Conservation (phyloP, 768 basidiomycete species). For the Kwoniella shandongensis region DNA sequence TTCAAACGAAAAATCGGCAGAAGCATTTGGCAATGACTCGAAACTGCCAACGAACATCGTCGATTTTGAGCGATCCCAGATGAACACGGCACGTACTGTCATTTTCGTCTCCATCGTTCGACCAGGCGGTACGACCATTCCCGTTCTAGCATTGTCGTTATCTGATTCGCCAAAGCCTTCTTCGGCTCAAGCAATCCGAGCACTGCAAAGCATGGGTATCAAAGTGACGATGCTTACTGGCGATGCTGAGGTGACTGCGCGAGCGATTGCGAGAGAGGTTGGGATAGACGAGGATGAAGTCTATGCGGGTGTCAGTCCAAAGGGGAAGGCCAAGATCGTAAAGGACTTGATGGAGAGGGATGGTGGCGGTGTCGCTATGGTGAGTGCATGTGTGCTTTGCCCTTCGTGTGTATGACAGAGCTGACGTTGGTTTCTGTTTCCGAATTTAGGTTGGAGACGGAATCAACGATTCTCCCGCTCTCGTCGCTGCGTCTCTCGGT, state of each 20-base stretch:
- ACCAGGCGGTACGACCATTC: conserved; percentile 58
- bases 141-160: conserved; percentile 77
- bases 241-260: conserved; percentile 78
- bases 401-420: neutral
- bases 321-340: conserved; percentile 86
- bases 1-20: conserved; percentile 22
- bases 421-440: neutral
- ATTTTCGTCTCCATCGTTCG: conserved; percentile 74
- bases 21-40: conserved; percentile 43
- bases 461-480: conserved; percentile 96
- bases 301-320: conserved; percentile 90
- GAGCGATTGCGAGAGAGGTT: conserved; percentile 83
- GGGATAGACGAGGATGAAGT: conserved; percentile 81
- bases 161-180: conserved; percentile 85
- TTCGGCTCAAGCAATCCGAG: conserved; percentile 74
- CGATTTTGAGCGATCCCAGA: conserved; percentile 70
- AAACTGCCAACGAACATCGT: conserved; percentile 63
- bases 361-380: conserved; percentile 84
- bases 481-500: conserved; percentile 92
- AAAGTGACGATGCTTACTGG: conserved; percentile 93
- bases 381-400: conserved; percentile 53
- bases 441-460: conserved; percentile 86
- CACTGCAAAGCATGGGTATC: conserved; percentile 84
- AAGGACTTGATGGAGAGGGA: conserved; percentile 73
- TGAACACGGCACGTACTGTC: conserved; percentile 72